A percentile compares a stretch with the other conserved stretches of the same genome.
Evolutionary conservation across 2,329 filamentous ascomycete genomes (phyloP).

Genomic region (Fusarium citri): DNA sequence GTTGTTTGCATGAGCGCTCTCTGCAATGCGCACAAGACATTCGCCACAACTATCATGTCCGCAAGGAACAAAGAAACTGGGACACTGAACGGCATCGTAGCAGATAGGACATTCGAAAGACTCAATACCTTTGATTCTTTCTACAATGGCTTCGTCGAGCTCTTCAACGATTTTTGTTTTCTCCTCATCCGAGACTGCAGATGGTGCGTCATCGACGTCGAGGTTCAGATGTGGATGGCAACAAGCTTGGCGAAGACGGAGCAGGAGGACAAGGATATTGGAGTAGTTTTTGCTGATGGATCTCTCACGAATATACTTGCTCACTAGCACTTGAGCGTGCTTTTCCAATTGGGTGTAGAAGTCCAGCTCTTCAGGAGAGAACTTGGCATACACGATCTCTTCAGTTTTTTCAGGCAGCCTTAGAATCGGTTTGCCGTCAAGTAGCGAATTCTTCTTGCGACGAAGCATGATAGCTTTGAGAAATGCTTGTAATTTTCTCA

Average conservation of each 20-base stretch:
- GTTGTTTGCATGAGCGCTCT: constrained; percentile 65
- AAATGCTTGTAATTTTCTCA: constrained; percentile 78
- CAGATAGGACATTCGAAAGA: constrained; percentile 86
- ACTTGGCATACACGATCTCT: constrained; percentile 78
- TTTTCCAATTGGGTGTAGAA: constrained; percentile 82
- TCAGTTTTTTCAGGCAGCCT: constrained; percentile 81
- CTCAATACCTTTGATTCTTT: constrained; percentile 69
- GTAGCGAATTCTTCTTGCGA: constrained; percentile 80
- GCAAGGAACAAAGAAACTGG: constrained; percentile 83
- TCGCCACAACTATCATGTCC: constrained; percentile 84
- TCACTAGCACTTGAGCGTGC: constrained; percentile 77
- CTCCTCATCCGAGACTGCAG: constrained; percentile 57
- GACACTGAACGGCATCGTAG: constrained; percentile 79
- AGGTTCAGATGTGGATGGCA: constrained; percentile 51
- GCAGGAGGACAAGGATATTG: constrained; percentile 81
- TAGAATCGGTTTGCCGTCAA: constrained; percentile 85
- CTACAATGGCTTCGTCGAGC: constrained; percentile 70
- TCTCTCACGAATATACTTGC: constrained; percentile 77
- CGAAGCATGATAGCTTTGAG: constrained; percentile 85
- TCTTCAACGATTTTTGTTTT: constrained; percentile 72
- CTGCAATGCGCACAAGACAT: constrained; percentile 77
- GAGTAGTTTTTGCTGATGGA: constrained; percentile 78
- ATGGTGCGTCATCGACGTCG: constrained; percentile 52
- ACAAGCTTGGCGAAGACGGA: constrained; percentile 82
- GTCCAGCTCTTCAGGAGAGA: constrained; percentile 77